Evolutionary conservation across 306 rosid species (phyloP), one percentile per base, ranked within the genome.

Genomic region (Vigna nakashimae): DNA sequence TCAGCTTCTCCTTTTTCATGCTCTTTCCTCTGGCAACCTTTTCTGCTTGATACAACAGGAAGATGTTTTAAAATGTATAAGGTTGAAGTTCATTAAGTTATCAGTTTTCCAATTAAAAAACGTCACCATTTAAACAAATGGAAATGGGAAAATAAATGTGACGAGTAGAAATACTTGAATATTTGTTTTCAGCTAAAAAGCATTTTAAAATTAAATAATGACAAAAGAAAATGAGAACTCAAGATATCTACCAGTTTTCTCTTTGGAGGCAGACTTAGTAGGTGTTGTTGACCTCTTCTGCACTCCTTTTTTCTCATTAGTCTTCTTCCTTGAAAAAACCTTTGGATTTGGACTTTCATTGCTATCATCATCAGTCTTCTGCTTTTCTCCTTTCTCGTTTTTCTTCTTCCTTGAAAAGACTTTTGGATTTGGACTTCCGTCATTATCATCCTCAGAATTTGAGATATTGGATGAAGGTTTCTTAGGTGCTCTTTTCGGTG

Each of bases 321-420:
- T 90, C 88, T 86, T 96, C 87, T 87, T 92, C 90, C 97, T 92
- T 58, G 97, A 91, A 70, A 88, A 91, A 74, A 85, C 94, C 87
- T 92, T 96, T 28, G 65, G 59, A 53, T 53, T 53, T 18, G 59
- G 96, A 83, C 91, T 89, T 56, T 65, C 80, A 55, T 90, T 93
- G 73, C 58, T 83, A 34, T 87, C 92, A 84, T 87, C 91, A 53
- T 53, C 60, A 55, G 64, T 78, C 87, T 91, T 85, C 77, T 71
- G 84, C 60, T 83, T 91, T 63, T 79, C 80, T 42, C 69, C 86
- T 71, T 81, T 89, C 66, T 84, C 96, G 40, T 48, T 86, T 78
- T 78, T 90, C 88, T 86, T 96, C 87, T 88, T 93, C 90, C 97
- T 93, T 45, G 97, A 91, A 73, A 88, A 91, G 71, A 85, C 94